Conservation (phyloP, 2,329 filamentous ascomycete genomes). For the Ophiosphaerella korrae region DNA sequence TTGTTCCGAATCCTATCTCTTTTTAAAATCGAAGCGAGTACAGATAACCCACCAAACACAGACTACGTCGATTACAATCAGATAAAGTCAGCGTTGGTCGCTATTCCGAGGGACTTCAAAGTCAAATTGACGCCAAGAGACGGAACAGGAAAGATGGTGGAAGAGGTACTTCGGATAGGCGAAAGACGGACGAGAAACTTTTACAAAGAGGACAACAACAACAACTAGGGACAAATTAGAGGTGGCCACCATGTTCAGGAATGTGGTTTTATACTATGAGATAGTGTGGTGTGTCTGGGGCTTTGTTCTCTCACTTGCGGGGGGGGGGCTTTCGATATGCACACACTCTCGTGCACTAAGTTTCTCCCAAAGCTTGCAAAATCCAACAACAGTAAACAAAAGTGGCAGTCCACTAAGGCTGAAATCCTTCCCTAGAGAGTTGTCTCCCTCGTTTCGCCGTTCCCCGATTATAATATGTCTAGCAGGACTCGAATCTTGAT, state of each 20-base stretch:
- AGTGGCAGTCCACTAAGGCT: no score
- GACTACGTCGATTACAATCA: constrained; percentile 68
- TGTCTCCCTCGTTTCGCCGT: no score
- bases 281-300: no score
- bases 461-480: background rate
- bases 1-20: constrained; percentile 56
- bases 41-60: constrained; percentile 60
- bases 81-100: constrained; percentile 64
- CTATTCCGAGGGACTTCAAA: constrained; percentile 64
- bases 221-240: background rate
- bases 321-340: no score
- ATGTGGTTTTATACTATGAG: no score
- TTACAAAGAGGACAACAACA: constrained; percentile 45
- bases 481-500: no score
- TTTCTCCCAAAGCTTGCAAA: no score
- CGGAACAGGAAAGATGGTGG: constrained; percentile 32
- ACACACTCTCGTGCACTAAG: no score
- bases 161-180: constrained; percentile 51
- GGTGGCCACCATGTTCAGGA: no score
- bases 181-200: constrained; percentile 55
- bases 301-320: no score
- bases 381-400: no score
- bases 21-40: constrained; percentile 57
- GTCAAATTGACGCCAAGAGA: constrained; percentile 62
- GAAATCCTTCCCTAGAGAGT: no score